phyloP scores from a whole-genome alignment of 2,329 filamentous ascomycete genomes.

The Cladosporium colombiae region DNA sequence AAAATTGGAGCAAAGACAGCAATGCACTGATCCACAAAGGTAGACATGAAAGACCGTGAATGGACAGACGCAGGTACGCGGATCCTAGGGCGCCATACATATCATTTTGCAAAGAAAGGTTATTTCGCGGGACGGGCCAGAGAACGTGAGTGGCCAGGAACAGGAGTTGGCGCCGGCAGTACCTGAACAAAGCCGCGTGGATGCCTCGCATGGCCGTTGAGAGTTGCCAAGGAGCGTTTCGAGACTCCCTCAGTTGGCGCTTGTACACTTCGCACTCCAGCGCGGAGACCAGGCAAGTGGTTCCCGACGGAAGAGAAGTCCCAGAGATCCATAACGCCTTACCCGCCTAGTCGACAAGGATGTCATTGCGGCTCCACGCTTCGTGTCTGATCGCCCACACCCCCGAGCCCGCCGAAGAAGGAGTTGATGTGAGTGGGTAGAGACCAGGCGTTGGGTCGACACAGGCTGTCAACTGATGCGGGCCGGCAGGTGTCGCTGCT shows the following conservation, averaged over 20 bases:
- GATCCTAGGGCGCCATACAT: conserved; percentile 10
- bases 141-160: conserved; percentile 7
- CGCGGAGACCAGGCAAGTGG: conserved; percentile 10
- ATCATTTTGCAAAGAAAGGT: conserved; percentile 4
- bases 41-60: conserved; percentile 13
- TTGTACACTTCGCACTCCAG: neutral
- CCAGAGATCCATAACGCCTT: conserved; percentile 9
- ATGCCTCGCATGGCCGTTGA: conserved; percentile 16
- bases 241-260: conserved; percentile 10
- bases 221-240: conserved; percentile 12
- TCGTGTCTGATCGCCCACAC: neutral
- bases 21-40: conserved; percentile 7
- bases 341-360: conserved; percentile 1
- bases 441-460: conserved; percentile 4
- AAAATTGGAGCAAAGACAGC: conserved; percentile 8
- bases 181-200: conserved; percentile 19
- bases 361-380: conserved; percentile 14
- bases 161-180: conserved; percentile 12
- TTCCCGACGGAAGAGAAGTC: neutral
- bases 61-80: conserved; percentile 20
- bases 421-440: neutral
- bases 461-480: neutral
- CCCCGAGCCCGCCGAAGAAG: conserved; percentile 4
- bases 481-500: neutral
- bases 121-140: conserved; percentile 11